Conservation (phyloP, 345 rosid genomes). For the Orychophragmus violaceus region DNA sequence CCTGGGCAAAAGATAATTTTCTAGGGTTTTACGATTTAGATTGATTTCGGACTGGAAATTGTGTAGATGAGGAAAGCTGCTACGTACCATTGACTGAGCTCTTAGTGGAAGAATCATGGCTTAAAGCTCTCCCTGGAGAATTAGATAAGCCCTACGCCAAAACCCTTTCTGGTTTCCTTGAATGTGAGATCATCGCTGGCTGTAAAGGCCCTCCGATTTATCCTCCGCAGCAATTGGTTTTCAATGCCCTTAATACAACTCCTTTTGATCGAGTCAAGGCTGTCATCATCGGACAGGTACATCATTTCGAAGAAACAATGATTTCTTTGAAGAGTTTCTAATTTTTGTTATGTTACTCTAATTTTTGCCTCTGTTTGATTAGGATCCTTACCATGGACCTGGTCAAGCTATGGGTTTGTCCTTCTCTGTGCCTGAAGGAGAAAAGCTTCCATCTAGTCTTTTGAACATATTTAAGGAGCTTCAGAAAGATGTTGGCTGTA, state of each 20-base stretch:
- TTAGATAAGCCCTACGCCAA: slow-evolving; percentile 59
- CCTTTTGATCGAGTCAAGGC: slow-evolving; percentile 72
- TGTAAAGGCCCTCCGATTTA: slow-evolving; percentile 36
- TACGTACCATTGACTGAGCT: slow-evolving; percentile 66
- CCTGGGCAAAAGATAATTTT: background rate
- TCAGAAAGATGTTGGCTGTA: slow-evolving; percentile 75
- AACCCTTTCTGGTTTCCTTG: slow-evolving; percentile 53
- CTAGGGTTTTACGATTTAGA: background rate
- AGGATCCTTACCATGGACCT: slow-evolving; percentile 96
- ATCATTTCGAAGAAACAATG: background rate
- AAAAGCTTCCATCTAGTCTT: slow-evolving; percentile 80
- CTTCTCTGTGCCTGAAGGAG: slow-evolving; percentile 82
- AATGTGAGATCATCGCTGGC: slow-evolving; percentile 38
- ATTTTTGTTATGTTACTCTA: background rate
- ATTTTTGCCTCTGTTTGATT: background rate
- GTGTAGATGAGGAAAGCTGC: slow-evolving; percentile 35
- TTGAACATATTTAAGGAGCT: slow-evolving; percentile 89
- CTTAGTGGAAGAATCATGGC: slow-evolving; percentile 83
- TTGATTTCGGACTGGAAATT: slow-evolving; percentile 1
- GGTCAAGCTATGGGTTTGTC: slow-evolving; percentile 98
- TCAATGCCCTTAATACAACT: slow-evolving; percentile 78
- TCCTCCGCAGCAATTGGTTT: slow-evolving; percentile 76
- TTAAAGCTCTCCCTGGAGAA: slow-evolving; percentile 63
- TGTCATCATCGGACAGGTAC: slow-evolving; percentile 83
- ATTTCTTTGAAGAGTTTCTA: background rate